Evolutionary conservation across 176 grass and related monocot species (phyloP).

Genomic region (Bothriochloa decipiens): DNA sequence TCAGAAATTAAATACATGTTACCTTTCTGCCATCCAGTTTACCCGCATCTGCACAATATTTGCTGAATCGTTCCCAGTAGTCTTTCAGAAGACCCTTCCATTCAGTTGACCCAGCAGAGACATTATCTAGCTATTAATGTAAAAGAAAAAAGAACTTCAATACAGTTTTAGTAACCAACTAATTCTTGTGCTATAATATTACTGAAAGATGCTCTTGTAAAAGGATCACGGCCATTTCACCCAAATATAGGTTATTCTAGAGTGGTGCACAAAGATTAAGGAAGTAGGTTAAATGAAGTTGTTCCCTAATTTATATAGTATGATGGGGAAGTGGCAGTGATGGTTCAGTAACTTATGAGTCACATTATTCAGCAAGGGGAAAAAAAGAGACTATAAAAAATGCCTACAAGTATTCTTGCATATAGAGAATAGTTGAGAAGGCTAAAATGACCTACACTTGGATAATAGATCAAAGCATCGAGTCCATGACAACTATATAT

Average conservation of each 20-base stretch:
- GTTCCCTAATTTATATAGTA: not conserved
- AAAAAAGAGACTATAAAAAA: not conserved
- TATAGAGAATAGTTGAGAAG: not conserved
- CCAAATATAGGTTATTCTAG: not conserved
- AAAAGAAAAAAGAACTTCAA: conserved; percentile 38
- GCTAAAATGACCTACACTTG: not conserved
- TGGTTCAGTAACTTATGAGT: not conserved
- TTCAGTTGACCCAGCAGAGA: conserved; percentile 87
- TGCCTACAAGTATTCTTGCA: not conserved
- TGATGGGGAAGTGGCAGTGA: not conserved
- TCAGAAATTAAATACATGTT: conserved; percentile 26
- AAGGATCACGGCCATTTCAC: not conserved
- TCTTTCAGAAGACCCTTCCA: conserved; percentile 89
- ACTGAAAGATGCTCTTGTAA: not conserved
- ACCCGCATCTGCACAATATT: conserved; percentile 68
- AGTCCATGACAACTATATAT: not conserved
- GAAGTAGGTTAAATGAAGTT: not conserved
- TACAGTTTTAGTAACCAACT: conserved; percentile 15
- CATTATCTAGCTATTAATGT: conserved; percentile 85
- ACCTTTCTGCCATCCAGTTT: conserved; percentile 75
- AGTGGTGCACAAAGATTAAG: not conserved
- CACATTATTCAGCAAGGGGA: not conserved
- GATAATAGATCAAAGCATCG: not conserved
- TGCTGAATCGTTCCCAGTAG: conserved; percentile 91
- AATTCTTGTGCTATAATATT: not conserved